phyloP scores from a whole-genome alignment of 1,284 basidiomycete genomes.

The Tilletia horrida region DNA sequence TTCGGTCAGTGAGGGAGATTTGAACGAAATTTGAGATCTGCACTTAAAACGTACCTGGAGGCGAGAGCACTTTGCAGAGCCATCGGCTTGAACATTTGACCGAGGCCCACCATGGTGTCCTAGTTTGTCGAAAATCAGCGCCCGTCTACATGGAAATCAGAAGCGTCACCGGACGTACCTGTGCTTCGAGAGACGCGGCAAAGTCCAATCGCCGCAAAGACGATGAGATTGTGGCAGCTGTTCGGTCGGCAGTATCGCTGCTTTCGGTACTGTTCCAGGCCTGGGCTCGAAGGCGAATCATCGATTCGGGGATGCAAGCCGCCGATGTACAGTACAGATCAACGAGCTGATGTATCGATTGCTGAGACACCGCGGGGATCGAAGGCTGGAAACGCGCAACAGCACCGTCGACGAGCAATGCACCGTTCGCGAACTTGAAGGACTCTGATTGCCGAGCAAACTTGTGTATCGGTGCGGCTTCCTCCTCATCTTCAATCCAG shows the following conservation, averaged over 20 bases:
- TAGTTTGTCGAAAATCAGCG: not conserved
- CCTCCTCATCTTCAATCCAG: not conserved
- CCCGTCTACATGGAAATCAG: not conserved
- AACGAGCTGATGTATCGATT: not conserved
- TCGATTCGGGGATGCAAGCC: not conserved
- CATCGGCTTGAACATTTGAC: slow-evolving; percentile 6
- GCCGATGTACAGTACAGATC: not conserved
- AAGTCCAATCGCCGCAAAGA: not conserved
- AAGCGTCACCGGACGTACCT: not conserved
- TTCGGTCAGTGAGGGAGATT: not conserved
- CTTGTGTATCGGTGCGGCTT: not conserved
- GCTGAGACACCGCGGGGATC: no score
- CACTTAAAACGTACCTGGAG: slow-evolving; percentile 1
- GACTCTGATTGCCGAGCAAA: slow-evolving; percentile 8
- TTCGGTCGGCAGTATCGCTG: no score
- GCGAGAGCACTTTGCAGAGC: slow-evolving; percentile 18
- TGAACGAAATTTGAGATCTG: not conserved
- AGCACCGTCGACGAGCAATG: not conserved
- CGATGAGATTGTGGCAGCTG: not conserved
- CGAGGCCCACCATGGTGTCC: slow-evolving; percentile 6
- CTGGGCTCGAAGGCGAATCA: not conserved
- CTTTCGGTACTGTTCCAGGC: not conserved
- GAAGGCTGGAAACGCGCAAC: not conserved
- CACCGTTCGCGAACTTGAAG: not conserved
- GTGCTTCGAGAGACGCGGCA: not conserved